phyloP scores from a whole-genome alignment of 1,284 basidiomycete species.

The Thecaphora thlaspeos region DNA sequence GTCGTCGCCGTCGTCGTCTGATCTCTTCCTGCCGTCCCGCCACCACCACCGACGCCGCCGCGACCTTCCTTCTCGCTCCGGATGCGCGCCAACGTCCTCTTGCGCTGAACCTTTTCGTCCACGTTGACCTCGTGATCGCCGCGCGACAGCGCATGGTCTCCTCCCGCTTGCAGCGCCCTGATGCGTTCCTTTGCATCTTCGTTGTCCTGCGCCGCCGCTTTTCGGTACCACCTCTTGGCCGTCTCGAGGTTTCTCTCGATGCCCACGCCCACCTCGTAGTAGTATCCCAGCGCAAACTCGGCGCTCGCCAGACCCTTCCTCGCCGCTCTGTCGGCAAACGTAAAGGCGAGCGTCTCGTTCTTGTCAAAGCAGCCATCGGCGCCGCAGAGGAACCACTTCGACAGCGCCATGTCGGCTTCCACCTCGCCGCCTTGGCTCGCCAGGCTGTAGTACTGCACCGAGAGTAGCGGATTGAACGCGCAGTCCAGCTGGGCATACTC shows the following conservation, averaged over 20 bases:
- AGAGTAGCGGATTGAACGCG: slow-evolving; percentile 82
- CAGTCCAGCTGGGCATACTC: slow-evolving; percentile 85
- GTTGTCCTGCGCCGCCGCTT: slow-evolving; percentile 75
- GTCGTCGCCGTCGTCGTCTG: not conserved
- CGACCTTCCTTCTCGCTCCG: slow-evolving; percentile 33
- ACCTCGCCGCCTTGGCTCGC: slow-evolving; percentile 69
- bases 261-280: slow-evolving; percentile 68
- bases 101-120: slow-evolving; percentile 75
- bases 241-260: slow-evolving; percentile 64
- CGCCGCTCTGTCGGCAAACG: slow-evolving; percentile 89
- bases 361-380: slow-evolving; percentile 78
- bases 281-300: slow-evolving; percentile 93
- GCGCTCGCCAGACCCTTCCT: slow-evolving; percentile 74
- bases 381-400: slow-evolving; percentile 92
- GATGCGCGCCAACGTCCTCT: slow-evolving; percentile 71
- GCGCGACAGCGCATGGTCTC: slow-evolving; percentile 68
- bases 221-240: slow-evolving; percentile 69
- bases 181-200: slow-evolving; percentile 76
- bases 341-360: slow-evolving; percentile 80
- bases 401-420: slow-evolving; percentile 92
- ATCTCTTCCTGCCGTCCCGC: slow-evolving; percentile 1
- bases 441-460: slow-evolving; percentile 83
- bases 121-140: slow-evolving; percentile 77
- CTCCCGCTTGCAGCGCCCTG: slow-evolving; percentile 63
- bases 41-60: not conserved